Base-by-base conservation (phyloP, 768 basidiomycete genomes). In the Pleurotus tuoliensis region DNA sequence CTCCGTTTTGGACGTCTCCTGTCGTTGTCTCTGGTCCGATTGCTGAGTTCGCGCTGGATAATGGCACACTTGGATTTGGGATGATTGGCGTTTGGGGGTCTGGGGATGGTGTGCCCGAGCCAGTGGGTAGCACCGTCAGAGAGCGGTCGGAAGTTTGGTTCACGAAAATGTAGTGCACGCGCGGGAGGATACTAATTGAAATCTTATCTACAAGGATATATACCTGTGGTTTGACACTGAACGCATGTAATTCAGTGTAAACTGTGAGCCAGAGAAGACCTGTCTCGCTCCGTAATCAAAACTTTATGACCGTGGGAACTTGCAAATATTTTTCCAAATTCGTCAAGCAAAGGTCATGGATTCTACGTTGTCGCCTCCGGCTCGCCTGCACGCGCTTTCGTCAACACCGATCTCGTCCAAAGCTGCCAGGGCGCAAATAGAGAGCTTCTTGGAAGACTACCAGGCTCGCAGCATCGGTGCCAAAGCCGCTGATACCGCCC, bases 371-470 rank as follows among this genome's bases (percentile, higher is more conserved):
- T 71, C 74, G 50, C 74, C 82, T 20, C 82, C 82, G 2, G 62
- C 77, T 9, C 80, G 78, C 63, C 69, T 83, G 16, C 73, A 71
- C 38, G 64, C 77, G 0, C 49, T 73, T 5, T 69, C 73, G 1
- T 67, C 73, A 0, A 67, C 66, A 0, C 54, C 71, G 0, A 57
- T 84, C 2, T 73, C 78, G 1, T 61, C 69, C 2, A 82, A 74
- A 57, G 68, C 61, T 2, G 69, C 80, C 0, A 68, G 77, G 56
- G 72, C 73, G 25, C 65, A 62, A 7, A 58, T 85, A 7, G 77
- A 77, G 27, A 63, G 58, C 3, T 86, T 84, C 59, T 59, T 85
- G 44, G 69, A 71, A 22, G 76, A 83, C 52, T 79, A 82, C 58
- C 73, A 80, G 61, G 66, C 70, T 3, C 72, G 80, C 16, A 77